phyloP scores from a whole-genome alignment of 768 basidiomycete species.

The Pleurotus giganteus region DNA sequence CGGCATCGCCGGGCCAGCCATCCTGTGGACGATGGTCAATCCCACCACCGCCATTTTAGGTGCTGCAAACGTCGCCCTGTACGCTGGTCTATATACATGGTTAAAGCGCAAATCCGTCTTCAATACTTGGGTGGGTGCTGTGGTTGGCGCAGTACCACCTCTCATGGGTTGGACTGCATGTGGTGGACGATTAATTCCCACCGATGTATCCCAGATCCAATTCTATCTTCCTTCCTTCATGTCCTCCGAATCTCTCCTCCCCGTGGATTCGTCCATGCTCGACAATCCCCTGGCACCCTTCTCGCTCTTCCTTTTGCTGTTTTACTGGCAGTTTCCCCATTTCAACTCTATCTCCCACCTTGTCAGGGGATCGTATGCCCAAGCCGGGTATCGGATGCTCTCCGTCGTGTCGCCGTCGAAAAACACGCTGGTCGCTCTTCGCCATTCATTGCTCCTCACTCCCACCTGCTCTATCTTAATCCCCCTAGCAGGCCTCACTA shows the following conservation, averaged over 20 bases:
- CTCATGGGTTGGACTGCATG: constrained; percentile 99
- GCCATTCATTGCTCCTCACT: constrained; percentile 75
- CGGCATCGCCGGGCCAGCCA: constrained; percentile 72
- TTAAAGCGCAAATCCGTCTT: constrained; percentile 77
- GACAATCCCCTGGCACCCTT: constrained; percentile 83
- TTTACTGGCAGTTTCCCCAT: constrained; percentile 98
- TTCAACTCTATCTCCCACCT: constrained; percentile 93
- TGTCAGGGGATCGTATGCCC: constrained; percentile 84
- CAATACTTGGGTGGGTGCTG: constrained; percentile 94
- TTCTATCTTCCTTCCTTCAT: constrained; percentile 65
- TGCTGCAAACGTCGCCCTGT: constrained; percentile 79
- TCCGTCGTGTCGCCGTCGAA: constrained; percentile 72
- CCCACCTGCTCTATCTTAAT: constrained; percentile 78
- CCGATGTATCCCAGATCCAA: constrained; percentile 53
- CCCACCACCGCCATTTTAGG: constrained; percentile 85
- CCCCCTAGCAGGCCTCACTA: constrained; percentile 92
- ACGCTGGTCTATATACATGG: constrained; percentile 91
- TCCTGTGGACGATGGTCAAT: constrained; percentile 83
- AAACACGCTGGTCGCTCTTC: constrained; percentile 82
- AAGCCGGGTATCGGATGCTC: constrained; percentile 93
- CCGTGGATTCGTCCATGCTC: constrained; percentile 46
- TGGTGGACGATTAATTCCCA: constrained; percentile 74
- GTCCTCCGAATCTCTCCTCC: constrained; percentile 26
- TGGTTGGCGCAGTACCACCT: constrained; percentile 92
- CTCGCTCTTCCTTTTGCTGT: constrained; percentile 81